Base-by-base conservation (phyloP, 805 yeast species). In the Metschnikowia santaceciliae region DNA sequence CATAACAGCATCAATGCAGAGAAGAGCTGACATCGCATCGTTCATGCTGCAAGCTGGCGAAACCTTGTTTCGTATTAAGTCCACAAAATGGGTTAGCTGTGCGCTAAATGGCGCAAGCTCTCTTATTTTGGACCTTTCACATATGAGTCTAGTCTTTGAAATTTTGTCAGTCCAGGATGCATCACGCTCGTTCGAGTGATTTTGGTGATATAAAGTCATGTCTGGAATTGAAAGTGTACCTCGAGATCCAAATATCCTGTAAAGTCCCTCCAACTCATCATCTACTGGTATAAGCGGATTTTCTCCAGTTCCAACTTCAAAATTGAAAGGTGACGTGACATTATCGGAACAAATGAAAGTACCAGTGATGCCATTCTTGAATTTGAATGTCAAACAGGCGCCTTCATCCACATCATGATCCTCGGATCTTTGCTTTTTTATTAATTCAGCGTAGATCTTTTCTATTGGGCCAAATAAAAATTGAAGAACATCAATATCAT, bases 271-370 rank as follows among this genome's bases (percentile, higher is more conserved):
- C 30, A 70, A 51, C 10, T 58, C 62, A 10, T 54, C 61, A 50
- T 64, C 58, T 37, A 54, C 60, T 2, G 77, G 77, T 35, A 73
- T 58, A 22, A 68, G 68, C 3, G 77, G 77, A 52, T 73, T 73
- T 55, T 73, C 77, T 14, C 77, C 77, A 0, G 77, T 72, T 1
- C 75, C 75, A 4, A 64, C 61, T 57, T 72, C 77, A 48, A 73
- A 73, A 53, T 64, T 67, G 50, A 70, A 73, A 1, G 77, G 77
- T 6, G 74, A 69, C 2, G 68, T 64, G 26, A 72, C 72, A 48
- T 71, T 72, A 50, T 72, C 77, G 7, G 74, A 63, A 53, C 77
- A 73, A 42, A 73, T 55, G 53, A 73, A 73, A 2, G 76, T 71
- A 2, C 77, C 77, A 42, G 68, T 60, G 40, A 69, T 61, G 5